Base-by-base conservation (phyloP, 148 eudicot genomes). In the Oxyria digyna region DNA sequence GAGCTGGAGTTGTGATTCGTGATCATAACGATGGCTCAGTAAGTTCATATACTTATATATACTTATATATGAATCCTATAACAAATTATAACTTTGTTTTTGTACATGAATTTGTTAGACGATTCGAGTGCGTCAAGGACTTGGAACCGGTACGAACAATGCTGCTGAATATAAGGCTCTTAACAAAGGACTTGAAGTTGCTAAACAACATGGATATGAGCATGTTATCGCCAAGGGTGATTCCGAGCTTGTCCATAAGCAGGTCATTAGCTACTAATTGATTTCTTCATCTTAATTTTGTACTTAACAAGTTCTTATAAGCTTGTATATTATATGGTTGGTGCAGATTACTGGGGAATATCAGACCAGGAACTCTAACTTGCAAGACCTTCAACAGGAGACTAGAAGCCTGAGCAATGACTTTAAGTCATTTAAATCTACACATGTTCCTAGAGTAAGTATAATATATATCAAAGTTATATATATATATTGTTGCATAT, bases 101-200 rank as follows among this genome's bases (percentile, higher is more conserved):
- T 17, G 17, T 37, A 6, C 38, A 2, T 35, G 6, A 3, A 35
- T 35, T 35, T 35, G 3, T 35, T 62, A 43, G 15, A 72, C 88
- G 92, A 85, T 89, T 29, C 83, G 79, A 50, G 63, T 87, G 72
- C 81, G 89, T 38, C 93, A 89, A 80, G 96, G 97, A 62, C 83
- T 91, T 35, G 96, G 97, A 35, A 71, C 76, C 65, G 89, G 85
- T 38, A 88, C 97, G 21, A 85, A 80, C 72, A 91, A 91, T 74
- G 96, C 84, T 70, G 96, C 96, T 66, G 97, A 91, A 74, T 91
- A 91, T 75, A 85, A 96, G 71, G 82, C 79, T 31, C 74, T 85
- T 68, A 84, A 87, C 55, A 85, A 85, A 75, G 97, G 97, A 17
- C 57, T 91, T 70, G 84, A 80, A 40, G 72, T 31, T 67, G 96